Evolutionary conservation across 1,139 yeast genomes (phyloP).

Genomic region (Citeromyces hawaiiensis): DNA sequence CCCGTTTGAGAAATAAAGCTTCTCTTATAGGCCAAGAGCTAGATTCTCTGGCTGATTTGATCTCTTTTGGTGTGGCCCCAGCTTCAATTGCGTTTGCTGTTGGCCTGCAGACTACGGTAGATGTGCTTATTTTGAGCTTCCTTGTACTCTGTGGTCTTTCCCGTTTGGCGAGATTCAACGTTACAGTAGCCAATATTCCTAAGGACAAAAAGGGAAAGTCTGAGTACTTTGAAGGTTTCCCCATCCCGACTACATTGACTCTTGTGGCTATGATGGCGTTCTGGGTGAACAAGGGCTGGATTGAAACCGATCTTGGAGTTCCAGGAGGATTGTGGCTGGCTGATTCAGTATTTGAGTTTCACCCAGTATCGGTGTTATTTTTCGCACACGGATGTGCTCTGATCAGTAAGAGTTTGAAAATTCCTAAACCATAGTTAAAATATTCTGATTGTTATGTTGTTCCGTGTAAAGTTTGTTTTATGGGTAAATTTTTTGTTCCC

Average conservation of each 20-base stretch:
- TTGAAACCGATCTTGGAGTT: constrained; percentile 22
- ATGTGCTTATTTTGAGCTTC: constrained; percentile 60
- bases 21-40: constrained; percentile 95
- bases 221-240: constrained; percentile 83
- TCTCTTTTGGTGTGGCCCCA: constrained; percentile 88
- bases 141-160: constrained; percentile 92
- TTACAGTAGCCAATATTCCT: constrained; percentile 85
- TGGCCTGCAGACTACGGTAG: constrained; percentile 78
- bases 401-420: constrained; percentile 80
- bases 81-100: constrained; percentile 86
- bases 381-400: constrained; percentile 79
- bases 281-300: constrained; percentile 37
- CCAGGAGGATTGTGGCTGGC: constrained; percentile 53
- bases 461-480: too few relatives aligned
- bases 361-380: constrained; percentile 53
- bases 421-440: constrained; percentile 63
- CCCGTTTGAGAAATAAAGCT: constrained; percentile 83
- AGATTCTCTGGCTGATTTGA: constrained; percentile 89
- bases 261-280: constrained; percentile 65
- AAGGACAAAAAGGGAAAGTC: constrained; percentile 78
- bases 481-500: too few relatives aligned
- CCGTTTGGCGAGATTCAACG: constrained; percentile 88
- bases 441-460: background rate
- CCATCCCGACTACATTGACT: constrained; percentile 78
- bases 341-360: constrained; percentile 57